Base-by-base conservation (phyloP, 495 filamentous ascomycete genomes). In the Penicillium atrosanguineum region DNA sequence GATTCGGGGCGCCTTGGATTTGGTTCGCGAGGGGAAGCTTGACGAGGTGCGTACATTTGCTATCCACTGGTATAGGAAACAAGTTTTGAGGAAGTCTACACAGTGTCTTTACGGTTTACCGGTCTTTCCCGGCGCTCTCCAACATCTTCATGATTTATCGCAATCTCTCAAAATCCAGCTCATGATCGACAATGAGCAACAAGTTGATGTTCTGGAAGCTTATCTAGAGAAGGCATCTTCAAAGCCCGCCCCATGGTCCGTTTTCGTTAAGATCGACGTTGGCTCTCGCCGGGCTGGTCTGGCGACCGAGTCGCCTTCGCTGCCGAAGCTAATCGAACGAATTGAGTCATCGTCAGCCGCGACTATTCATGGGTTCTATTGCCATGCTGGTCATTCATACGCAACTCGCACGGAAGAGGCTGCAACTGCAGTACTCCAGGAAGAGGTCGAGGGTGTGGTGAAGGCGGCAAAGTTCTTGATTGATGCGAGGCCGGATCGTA, bases 121-220 rank as follows among this genome's bases (percentile, higher is more conserved):
- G 26, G 53, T 72, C 45, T 60, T 57, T 39, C 61, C 65, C 20
- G 57, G 61, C 46, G 58, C 61, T 15, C 62, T 72, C n/a, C 56
- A 61, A 0, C 61, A 62, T 42, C 62, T 72, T n/a, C n/a, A 38
- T n/a, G 12, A 46, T n/a, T 44, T 70, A 25, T 53, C 52, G 4
- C 50, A 50, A 38, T 53, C 53, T 12, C 34, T 72, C 37, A 57
- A 52, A 28, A 64, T 72, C 37, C 26, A 62, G 41, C 63, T 72
- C 20, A 62, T 72, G 65, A 50, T 72, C 53, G 69, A 72, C 52
- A 65, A 70, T 44, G 58, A 63, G 25, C 61, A 70, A 43, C 69
- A 72, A 26, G 58, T 72, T 9, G 49, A 60, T 16, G 21, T 62
- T 8, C 63, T 72, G 12, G 69, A 72, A 34, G 41, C 54, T 9